Evolutionary conservation across 805 yeast genomes (phyloP).

Genomic region (Komagataella phaffii): DNA sequence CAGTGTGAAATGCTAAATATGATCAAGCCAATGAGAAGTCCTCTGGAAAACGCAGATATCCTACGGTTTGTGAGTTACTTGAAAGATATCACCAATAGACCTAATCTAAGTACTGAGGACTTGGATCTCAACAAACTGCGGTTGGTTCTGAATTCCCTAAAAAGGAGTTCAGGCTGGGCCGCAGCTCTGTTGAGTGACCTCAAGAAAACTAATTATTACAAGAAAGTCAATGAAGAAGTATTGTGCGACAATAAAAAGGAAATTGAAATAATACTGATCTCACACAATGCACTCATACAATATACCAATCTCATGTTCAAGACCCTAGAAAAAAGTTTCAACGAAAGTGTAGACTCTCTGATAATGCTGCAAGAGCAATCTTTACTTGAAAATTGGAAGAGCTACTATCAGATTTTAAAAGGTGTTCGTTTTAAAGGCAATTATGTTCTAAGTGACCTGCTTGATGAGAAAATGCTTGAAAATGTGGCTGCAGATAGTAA

Average conservation of each 20-base stretch:
- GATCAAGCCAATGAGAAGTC: conserved; percentile 21
- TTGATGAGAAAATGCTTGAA: conserved; percentile 17
- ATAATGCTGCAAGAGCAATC: conserved; percentile 26
- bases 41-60: conserved; percentile 12
- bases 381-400: conserved; percentile 27
- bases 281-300: conserved; percentile 36
- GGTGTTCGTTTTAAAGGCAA: conserved; percentile 9
- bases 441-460: conserved; percentile 9
- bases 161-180: conserved; percentile 25
- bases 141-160: conserved; percentile 21
- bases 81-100: conserved; percentile 5
- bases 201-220: conserved; percentile 11
- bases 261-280: conserved; percentile 31
- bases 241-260: conserved; percentile 11
- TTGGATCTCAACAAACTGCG: conserved; percentile 20
- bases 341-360: conserved; percentile 18
- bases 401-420: conserved; percentile 15
- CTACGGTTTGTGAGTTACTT: conserved; percentile 9
- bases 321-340: conserved; percentile 25
- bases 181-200: conserved; percentile 21
- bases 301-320: conserved; percentile 32
- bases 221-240: conserved; percentile 4
- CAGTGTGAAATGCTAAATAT: conserved; percentile 13
- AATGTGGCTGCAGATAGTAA: conserved; percentile 5
- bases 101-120: neutral